Conservation (phyloP, 2,329 filamentous ascomycete species). For the Fusarium tricinctum region DNA sequence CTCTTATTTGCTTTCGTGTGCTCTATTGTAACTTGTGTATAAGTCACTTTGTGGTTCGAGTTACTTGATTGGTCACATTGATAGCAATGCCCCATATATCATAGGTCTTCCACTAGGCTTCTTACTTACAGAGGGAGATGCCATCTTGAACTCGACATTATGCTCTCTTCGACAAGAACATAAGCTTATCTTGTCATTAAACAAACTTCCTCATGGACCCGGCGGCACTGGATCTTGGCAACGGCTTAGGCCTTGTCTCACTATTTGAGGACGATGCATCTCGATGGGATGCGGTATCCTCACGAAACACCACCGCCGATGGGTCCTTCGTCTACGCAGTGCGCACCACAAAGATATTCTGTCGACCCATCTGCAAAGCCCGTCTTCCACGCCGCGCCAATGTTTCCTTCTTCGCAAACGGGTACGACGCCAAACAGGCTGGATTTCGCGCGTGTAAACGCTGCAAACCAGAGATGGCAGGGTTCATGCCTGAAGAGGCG, state of each 20-base stretch:
- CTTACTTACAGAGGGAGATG: background rate
- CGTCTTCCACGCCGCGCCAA: constrained; percentile 73
- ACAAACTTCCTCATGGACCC: background rate
- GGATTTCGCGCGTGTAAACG: constrained; percentile 71
- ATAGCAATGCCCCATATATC: constrained; percentile 50
- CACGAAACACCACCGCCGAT: constrained; percentile 55
- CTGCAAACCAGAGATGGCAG: constrained; percentile 62
- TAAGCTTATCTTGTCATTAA: background rate
- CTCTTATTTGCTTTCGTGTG: too few species aligned
- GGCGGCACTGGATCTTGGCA: background rate
- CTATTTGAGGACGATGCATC: constrained; percentile 52
- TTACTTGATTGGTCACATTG: constrained; percentile 50
- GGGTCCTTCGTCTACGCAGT: constrained; percentile 61
- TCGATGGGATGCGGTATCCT: constrained; percentile 56
- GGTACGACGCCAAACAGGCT: constrained; percentile 59
- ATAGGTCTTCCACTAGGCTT: background rate
- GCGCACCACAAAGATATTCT: constrained; percentile 66
- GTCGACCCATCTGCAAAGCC: constrained; percentile 71
- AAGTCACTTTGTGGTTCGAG: background rate
- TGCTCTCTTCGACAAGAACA: background rate
- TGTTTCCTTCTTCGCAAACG: constrained; percentile 66
- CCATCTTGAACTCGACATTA: background rate
- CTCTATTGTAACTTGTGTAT: too few species aligned
- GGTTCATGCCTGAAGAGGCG: constrained; percentile 59
- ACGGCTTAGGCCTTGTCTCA: background rate